phyloP scores from a whole-genome alignment of 2,329 filamentous ascomycete species.

The Colletotrichum horii region DNA sequence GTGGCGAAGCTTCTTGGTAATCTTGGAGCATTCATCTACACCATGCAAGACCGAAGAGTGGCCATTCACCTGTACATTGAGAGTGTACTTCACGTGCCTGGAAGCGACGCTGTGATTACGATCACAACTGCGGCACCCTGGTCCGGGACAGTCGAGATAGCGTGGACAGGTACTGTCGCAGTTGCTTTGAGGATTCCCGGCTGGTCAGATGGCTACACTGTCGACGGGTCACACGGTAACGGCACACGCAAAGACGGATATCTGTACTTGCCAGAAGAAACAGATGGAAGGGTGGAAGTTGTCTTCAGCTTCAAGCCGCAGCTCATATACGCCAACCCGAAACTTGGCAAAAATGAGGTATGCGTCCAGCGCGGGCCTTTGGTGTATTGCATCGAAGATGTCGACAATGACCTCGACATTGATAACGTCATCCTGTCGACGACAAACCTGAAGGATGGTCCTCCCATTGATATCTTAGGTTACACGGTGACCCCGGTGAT shows the following conservation, averaged over 20 bases:
- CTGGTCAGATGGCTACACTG: not conserved
- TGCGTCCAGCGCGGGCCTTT: not conserved
- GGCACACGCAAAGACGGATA: not conserved
- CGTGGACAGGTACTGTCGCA: not conserved
- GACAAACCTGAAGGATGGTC: not conserved
- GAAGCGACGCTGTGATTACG: not conserved
- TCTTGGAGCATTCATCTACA: not conserved
- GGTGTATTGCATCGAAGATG: constrained; percentile 5
- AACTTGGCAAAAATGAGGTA: not conserved
- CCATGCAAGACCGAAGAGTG: not conserved
- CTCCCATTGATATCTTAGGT: not conserved
- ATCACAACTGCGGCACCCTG: not conserved
- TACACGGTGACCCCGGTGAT: not conserved
- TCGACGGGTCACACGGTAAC: not conserved
- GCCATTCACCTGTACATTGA: not conserved
- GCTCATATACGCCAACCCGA: not conserved
- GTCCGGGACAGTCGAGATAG: not conserved
- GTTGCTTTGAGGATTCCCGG: not conserved
- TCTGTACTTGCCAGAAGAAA: not conserved
- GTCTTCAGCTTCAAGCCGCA: not conserved
- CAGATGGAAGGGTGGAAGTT: not conserved
- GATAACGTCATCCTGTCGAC: not conserved
- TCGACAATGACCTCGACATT: not conserved
- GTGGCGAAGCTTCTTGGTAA: not conserved
- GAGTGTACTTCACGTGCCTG: not conserved